A percentile compares a stretch with the other conserved stretches of the same genome.
Evolutionary conservation across 176 grass and related monocot species (phyloP).

Genomic region (Poa pratensis): DNA sequence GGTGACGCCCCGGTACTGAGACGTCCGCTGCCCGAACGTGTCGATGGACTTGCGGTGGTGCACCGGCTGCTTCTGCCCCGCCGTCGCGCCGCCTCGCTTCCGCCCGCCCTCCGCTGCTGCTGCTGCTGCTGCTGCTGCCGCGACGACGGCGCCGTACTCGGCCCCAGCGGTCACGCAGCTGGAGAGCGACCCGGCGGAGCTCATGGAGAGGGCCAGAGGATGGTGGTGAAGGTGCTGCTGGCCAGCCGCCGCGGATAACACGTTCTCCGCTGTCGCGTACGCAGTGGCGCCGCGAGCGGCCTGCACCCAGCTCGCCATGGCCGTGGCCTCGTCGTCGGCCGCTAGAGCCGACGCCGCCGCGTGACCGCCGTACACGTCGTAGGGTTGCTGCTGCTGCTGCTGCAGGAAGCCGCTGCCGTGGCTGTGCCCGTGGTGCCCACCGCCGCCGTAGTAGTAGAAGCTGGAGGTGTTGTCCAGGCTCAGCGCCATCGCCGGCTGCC

Average conservation of each 20-base stretch:
- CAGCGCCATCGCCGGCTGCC: slow-evolving; percentile 79
- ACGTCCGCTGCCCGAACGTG: slow-evolving; percentile 97
- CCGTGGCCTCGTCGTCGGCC: slow-evolving; percentile 42
- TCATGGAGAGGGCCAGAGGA: slow-evolving; percentile 83
- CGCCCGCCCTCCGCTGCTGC: slow-evolving; percentile 52
- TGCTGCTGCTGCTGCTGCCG: slow-evolving; percentile 2
- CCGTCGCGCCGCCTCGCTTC: slow-evolving; percentile 63
- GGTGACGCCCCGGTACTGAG: slow-evolving; percentile 97
- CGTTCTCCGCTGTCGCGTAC: slow-evolving; percentile 14
- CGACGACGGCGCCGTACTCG: slow-evolving; percentile 23
- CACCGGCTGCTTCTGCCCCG: slow-evolving; percentile 82
- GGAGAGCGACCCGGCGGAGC: slow-evolving; percentile 82
- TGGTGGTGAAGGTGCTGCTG: slow-evolving; percentile 50
- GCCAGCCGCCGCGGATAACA: not conserved
- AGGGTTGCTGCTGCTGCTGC: slow-evolving; percentile 52
- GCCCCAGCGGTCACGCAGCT: slow-evolving; percentile 61
- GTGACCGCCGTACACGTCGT: slow-evolving; percentile 53
- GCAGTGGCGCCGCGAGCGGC: slow-evolving; percentile 33
- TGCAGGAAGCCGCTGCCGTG: slow-evolving; percentile 44
- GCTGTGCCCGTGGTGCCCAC: not conserved
- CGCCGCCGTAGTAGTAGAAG: slow-evolving; percentile 67
- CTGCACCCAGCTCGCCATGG: slow-evolving; percentile 54
- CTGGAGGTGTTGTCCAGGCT: slow-evolving; percentile 74
- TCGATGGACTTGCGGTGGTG: slow-evolving; percentile 99
- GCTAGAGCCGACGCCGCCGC: not conserved